Evolutionary conservation across 2,329 filamentous ascomycete species (phyloP), one percentile per base, ranked within the genome.

Genomic region (Pseudofabraea citricarpa): DNA sequence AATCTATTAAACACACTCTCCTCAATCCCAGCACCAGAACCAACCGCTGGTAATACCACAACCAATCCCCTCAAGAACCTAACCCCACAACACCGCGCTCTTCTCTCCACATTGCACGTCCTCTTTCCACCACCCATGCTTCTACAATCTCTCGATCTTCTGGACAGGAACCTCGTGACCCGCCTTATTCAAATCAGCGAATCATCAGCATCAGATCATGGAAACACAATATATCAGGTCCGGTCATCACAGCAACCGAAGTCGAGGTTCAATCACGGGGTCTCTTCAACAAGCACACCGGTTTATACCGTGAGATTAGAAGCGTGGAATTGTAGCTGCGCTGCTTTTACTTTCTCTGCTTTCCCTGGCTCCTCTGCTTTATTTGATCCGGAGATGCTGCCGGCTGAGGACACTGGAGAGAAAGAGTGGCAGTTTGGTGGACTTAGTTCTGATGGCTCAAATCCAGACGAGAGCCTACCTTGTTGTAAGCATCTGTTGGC

Each of bases 401-500:
- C 10, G 19, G 21, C n/a, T 3, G 19, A 13, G 19, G n/a, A n/a
- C 10, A 51, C 44, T 18, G 23, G 36, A 36, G 52, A 32, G 2
- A 36, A 36, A 18, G 45, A 46, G n/a, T 58, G 48, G 52, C 41
- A 57, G 16, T 50, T 80, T 53, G 79, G 80, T 1, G 78, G 78
- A 0, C 40, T 74, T 41, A 70, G 68, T 44, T 38, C 46, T 5
- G 46, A 54, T 46, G 48, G 51, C 8, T 15, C 29, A 15, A 24
- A 44, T 13, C 53, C 49, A 2, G 58, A 51, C 6, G 56, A 54
- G 3, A 58, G 57, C 3, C 55, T 75, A 45, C 76, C 80, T 55
- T 87, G 66, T 43, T 98, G 91, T 63, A 96, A 96, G 67, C 91
- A 98, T 64, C 65, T 97, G 5, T 74, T 97, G 13, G 91, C 91